phyloP scores from a whole-genome alignment of 129 eudicot genomes.

The Artemisia annua region DNA sequence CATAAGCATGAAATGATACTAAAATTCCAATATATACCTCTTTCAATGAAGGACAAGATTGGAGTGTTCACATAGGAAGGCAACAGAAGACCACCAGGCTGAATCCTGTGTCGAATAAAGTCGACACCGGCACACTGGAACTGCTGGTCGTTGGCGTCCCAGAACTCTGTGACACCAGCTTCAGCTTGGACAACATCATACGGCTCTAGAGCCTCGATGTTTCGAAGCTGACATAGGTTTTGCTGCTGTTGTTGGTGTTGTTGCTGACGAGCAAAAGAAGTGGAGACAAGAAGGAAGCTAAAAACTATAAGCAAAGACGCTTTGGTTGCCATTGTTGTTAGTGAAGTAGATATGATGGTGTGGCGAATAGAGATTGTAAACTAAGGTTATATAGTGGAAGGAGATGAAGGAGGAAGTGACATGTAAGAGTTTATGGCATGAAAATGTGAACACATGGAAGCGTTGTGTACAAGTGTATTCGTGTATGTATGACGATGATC shows the following conservation, averaged over 20 bases:
- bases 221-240: slow-evolving; percentile 49
- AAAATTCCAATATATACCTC: slow-evolving; percentile 32
- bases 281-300: slow-evolving; percentile 19
- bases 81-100: slow-evolving; percentile 52
- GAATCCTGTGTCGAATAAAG: slow-evolving; percentile 42
- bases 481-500: not conserved
- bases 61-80: slow-evolving; percentile 68
- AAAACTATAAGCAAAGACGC: slow-evolving; percentile 26
- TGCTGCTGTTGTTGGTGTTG: slow-evolving; percentile 21
- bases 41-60: slow-evolving; percentile 40
- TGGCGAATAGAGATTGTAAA: slow-evolving; percentile 23
- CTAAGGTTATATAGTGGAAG: slow-evolving; percentile 20
- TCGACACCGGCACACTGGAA: slow-evolving; percentile 70
- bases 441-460: not conserved
- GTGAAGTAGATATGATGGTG: slow-evolving; percentile 18
- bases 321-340: slow-evolving; percentile 28
- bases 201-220: slow-evolving; percentile 58
- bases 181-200: slow-evolving; percentile 42
- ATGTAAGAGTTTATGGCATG: slow-evolving; percentile 13
- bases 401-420: slow-evolving; percentile 30
- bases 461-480: not conserved
- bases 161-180: slow-evolving; percentile 65
- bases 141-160: slow-evolving; percentile 45
- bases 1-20: too few species aligned
- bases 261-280: slow-evolving; percentile 30